A percentile compares a stretch with the other conserved stretches of the same genome.
phyloP scores from a whole-genome alignment of 2,329 filamentous ascomycete species.

The Xylariomycetidae sp. region DNA sequence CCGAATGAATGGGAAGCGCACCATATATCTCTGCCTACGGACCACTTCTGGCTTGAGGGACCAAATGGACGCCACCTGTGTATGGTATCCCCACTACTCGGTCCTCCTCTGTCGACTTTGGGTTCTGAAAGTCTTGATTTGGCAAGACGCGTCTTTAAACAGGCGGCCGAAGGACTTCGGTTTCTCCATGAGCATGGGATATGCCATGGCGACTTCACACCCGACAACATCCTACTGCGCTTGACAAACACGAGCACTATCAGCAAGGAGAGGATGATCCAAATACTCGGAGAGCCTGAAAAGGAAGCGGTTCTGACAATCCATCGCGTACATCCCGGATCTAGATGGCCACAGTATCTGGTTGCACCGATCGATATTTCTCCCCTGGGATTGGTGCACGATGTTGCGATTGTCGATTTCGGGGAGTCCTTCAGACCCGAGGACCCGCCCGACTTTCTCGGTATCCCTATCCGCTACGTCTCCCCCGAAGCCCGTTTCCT shows the following conservation, averaged over 20 bases:
- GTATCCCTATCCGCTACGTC: not conserved
- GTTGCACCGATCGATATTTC: not conserved
- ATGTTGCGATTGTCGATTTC: not conserved
- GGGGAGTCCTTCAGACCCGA: not conserved
- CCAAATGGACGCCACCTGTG: slow-evolving; percentile 7
- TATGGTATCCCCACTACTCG: slow-evolving; percentile 2
- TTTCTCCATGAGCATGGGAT: not conserved
- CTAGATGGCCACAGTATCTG: not conserved
- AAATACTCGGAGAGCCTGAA: not conserved
- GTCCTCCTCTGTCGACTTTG: not conserved
- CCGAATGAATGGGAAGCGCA: slow-evolving; percentile 1
- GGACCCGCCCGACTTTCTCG: not conserved
- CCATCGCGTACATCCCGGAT: not conserved
- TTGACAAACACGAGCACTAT: not conserved
- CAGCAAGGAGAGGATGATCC: not conserved
- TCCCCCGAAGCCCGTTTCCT: not conserved
- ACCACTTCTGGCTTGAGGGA: slow-evolving; percentile 7
- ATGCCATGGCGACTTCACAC: not conserved
- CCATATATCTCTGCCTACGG: slow-evolving; percentile 3
- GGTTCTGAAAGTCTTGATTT: not conserved
- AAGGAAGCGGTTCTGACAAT: not conserved
- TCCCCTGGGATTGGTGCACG: not conserved
- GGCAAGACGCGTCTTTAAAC: not conserved
- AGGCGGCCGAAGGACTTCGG: not conserved
- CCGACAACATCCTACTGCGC: not conserved